Base-by-base conservation (phyloP, 129 eudicot species). In the Lactuca saligna region DNA sequence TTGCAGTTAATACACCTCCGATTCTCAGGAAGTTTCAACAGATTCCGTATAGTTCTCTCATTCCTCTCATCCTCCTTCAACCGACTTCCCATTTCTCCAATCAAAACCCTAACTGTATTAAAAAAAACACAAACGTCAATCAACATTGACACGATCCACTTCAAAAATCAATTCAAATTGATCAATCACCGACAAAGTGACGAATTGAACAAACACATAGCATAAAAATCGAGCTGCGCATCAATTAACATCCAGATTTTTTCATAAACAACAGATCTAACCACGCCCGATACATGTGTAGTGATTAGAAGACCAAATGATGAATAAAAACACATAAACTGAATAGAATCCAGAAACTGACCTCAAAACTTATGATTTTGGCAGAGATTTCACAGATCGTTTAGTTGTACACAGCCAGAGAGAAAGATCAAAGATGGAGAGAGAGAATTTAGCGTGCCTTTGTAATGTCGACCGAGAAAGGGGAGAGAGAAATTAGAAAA, bases 1-100 rank as follows among this genome's bases (percentile, higher is more conserved):
- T 88, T 92, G 81, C 98, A 92, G 76, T 92, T 92, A 67, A 92
- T 88, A 79, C 98, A 92, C 82, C 89, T 82, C 71, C 84, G 79
- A 64, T 92, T 92, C 73, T 82, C 95, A 1, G 91, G 84, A 46
- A 80, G 89, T 74, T 80, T 92, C 72, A 88, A 46, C 54, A 92
- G 91, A 69, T 80, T 82, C 53, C 95, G 82, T 78, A 92, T 86
- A 49, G 77, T 68, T 75, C 65, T 82, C 70, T 88, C 96, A 60
- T 72, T 83, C 54, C 81, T 86, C 62, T 86, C 87, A 35, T 92
- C 96, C 69, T 88, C 95, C 84, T 79, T 88, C 63, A 57, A 70
- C 38, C 77, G 82, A 38, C 78, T 75, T 67, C 77, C 80, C 92
- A 85, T 87, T 72, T 79, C 69, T 39, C 67, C 77, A 74, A 61